These are phyloP conservation scores for Emmonsia crescens DNA, from an alignment of 2,329 filamentous ascomycete species.

Conservation along the genomic window DNA sequence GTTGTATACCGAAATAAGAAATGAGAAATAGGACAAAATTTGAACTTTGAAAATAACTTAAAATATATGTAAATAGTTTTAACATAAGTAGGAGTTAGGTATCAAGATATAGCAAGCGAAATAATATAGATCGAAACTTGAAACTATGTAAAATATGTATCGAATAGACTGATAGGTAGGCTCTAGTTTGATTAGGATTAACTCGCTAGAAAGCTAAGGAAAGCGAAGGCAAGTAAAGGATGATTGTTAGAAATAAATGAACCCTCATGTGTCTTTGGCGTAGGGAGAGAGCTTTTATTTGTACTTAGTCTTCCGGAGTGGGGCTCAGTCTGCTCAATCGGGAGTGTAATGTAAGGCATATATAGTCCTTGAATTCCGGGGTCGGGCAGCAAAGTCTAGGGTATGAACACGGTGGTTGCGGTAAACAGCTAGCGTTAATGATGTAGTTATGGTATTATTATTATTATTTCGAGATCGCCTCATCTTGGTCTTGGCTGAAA, in stretches of 20 bases:
- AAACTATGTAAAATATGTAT: not conserved
- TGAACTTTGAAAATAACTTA: not conserved
- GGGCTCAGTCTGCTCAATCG: not conserved
- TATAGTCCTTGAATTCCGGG: not conserved
- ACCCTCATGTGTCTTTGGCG: not conserved
- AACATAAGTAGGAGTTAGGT: too few relatives aligned
- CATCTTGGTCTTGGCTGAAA: not conserved
- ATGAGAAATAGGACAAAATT: not conserved
- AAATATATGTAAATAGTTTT: not conserved
- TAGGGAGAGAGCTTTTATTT: not conserved
- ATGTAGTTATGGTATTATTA: too few relatives aligned
- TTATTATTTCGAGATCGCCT: not conserved
- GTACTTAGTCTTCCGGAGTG: not conserved
- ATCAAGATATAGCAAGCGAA: not conserved
- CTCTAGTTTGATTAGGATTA: not conserved
- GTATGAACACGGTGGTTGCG: too few relatives aligned
- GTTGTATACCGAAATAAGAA: not conserved
- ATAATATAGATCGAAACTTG: not conserved
- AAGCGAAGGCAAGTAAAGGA: not conserved
- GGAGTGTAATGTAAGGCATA: not conserved
- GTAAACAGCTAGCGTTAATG: too few relatives aligned
- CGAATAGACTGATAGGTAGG: not conserved
- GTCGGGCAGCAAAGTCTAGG: not conserved
- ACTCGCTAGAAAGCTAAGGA: not conserved
- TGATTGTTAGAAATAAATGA: not conserved